phyloP scores from a whole-genome alignment of 345 rosid species.

The Odontarrhena argentea region DNA sequence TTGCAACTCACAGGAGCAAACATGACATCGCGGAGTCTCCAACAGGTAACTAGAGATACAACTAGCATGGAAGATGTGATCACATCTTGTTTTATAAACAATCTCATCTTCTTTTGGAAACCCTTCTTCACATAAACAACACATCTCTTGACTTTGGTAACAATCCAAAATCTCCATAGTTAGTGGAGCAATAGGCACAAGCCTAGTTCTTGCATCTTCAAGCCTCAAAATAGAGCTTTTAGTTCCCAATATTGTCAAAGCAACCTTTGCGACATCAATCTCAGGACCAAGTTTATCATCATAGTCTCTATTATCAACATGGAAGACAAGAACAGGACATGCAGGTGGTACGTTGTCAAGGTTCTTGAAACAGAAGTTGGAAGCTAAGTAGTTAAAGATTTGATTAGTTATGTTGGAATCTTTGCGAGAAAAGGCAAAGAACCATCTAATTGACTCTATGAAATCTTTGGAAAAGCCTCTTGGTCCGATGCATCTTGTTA shows the following conservation, averaged over 20 bases:
- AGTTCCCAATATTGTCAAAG: no score
- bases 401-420: not conserved
- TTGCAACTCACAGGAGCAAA: not conserved
- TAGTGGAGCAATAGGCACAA: not conserved
- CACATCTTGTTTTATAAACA: slow-evolving; percentile 4
- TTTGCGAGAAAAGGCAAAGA: no score
- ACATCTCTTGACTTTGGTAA: not conserved
- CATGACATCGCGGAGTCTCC: not conserved
- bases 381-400: not conserved
- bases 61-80: slow-evolving; percentile 15
- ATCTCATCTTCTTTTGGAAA: slow-evolving; percentile 7
- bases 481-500: slow-evolving; percentile 1
- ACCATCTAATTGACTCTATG: not conserved
- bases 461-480: slow-evolving; percentile 15
- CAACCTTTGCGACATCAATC: not conserved
- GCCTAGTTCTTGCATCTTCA: not conserved
- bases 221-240: no score
- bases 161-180: slow-evolving; percentile 6
- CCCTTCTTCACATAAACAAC: slow-evolving; percentile 11
- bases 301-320: not conserved
- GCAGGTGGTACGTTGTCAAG: slow-evolving; percentile 5
- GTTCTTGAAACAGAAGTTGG: slow-evolving; percentile 19
- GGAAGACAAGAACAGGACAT: slow-evolving; percentile 26
- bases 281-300: not conserved
- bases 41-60: slow-evolving; percentile 25